Evolutionary conservation across 2,329 filamentous ascomycete genomes (phyloP).

Genomic region (Aspergillus uvarum): DNA sequence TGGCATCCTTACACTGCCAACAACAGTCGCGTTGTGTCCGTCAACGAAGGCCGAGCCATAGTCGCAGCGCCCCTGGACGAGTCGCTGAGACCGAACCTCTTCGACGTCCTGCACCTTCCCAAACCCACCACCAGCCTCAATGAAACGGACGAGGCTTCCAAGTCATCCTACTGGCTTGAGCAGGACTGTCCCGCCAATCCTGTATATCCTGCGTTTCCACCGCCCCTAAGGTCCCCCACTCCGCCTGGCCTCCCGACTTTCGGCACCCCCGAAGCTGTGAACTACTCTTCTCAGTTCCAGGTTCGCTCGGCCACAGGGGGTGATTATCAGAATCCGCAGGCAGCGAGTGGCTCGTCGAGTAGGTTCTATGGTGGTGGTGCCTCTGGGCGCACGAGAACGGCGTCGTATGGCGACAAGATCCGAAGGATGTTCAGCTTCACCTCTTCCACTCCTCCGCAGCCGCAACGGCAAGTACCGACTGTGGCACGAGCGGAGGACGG

Average conservation of each 20-base stretch:
- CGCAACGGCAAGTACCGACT: slow-evolving; percentile 21
- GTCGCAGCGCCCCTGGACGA: not conserved
- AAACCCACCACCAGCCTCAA: slow-evolving; percentile 29
- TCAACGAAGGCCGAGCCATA: not conserved
- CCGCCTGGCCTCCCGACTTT: slow-evolving; percentile 48
- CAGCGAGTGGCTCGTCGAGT: not conserved
- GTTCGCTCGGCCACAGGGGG: slow-evolving; percentile 11
- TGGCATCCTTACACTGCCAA: slow-evolving; percentile 22
- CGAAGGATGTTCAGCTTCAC: slow-evolving; percentile 33
- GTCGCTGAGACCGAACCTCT: not conserved
- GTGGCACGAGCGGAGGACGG: slow-evolving; percentile 43
- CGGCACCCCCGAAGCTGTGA: slow-evolving; percentile 41
- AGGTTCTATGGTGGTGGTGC: not conserved
- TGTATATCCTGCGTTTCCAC: slow-evolving; percentile 36
- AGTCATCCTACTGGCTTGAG: slow-evolving; percentile 25
- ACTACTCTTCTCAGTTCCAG: slow-evolving; percentile 30
- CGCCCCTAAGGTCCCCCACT: slow-evolving; percentile 41
- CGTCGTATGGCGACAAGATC: slow-evolving; percentile 27
- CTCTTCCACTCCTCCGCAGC: slow-evolving; percentile 14
- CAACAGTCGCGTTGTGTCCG: slow-evolving; percentile 5
- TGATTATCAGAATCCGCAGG: slow-evolving; percentile 12
- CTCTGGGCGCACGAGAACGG: slow-evolving; percentile 6
- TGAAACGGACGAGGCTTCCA: slow-evolving; percentile 22
- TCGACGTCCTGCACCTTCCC: slow-evolving; percentile 12
- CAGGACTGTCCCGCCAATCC: slow-evolving; percentile 30